phyloP scores from a whole-genome alignment of 163 green algal genomes.

The Scenedesmus sp. region DNA sequence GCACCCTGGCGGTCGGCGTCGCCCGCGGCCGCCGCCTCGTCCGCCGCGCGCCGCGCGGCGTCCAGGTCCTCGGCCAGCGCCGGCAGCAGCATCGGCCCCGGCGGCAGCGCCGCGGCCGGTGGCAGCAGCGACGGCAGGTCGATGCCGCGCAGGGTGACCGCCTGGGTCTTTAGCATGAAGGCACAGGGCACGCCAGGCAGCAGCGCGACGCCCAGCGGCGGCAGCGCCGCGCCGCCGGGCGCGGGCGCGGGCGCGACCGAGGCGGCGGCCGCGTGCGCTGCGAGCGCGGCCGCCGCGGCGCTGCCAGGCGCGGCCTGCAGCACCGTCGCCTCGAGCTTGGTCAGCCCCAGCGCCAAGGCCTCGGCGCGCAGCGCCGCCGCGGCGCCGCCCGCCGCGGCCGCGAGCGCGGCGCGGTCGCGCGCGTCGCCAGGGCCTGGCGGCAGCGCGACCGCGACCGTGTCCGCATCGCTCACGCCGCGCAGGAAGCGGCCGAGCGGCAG shows the following conservation, averaged over 20 bases:
- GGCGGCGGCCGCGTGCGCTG: background rate
- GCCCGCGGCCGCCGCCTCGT: background rate
- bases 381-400: no score
- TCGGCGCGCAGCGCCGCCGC: no score
- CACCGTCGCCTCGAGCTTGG: slow-evolving; percentile 25
- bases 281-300: background rate
- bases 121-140: slow-evolving; percentile 29
- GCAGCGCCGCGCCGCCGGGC: background rate
- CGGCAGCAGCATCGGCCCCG: slow-evolving; percentile 1
- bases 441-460: slow-evolving; percentile 41
- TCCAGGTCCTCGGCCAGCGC: slow-evolving; percentile 7
- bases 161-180: slow-evolving; percentile 32
- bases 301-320: background rate
- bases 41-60: background rate
- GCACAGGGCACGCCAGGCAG: background rate
- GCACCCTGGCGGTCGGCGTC: background rate
- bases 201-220: slow-evolving; percentile 3
- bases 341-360: no score
- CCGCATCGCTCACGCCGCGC: slow-evolving; percentile 19
- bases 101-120: slow-evolving; percentile 9
- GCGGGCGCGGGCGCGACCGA: background rate
- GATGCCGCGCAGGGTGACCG: slow-evolving; percentile 19
- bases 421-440: no score
- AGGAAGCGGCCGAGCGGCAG: slow-evolving; percentile 37
- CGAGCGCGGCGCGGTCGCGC: no score